A percentile compares a stretch with the other conserved stretches of the same genome.
phyloP scores from a whole-genome alignment of 2,329 filamentous ascomycete genomes.

The Beauveria medogensis region DNA sequence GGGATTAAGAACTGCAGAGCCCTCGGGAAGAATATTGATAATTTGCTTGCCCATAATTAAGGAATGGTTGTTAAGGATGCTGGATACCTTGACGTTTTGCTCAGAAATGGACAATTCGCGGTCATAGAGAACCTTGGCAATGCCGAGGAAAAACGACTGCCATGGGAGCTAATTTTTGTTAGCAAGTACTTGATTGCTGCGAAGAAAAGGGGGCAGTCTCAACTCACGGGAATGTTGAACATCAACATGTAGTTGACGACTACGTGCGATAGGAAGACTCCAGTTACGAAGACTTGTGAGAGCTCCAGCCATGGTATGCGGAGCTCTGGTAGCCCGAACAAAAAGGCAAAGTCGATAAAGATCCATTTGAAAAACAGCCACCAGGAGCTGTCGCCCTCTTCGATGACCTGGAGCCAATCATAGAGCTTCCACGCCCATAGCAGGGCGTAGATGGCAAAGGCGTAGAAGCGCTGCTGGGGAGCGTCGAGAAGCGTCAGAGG shows the following conservation, averaged over 20 bases:
- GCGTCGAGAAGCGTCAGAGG: slow-evolving; percentile 77
- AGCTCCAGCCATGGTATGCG: slow-evolving; percentile 96
- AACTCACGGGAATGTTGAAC: slow-evolving; percentile 74
- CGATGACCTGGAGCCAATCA: slow-evolving; percentile 71
- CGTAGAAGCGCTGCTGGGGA: slow-evolving; percentile 83
- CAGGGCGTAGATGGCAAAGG: slow-evolving; percentile 66
- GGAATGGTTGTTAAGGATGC: slow-evolving; percentile 83
- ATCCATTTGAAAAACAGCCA: slow-evolving; percentile 93
- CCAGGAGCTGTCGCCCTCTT: slow-evolving; percentile 80
- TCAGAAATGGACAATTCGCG: slow-evolving; percentile 92
- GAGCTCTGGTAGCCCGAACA: slow-evolving; percentile 79
- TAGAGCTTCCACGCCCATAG: slow-evolving; percentile 79
- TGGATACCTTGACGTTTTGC: slow-evolving; percentile 77
- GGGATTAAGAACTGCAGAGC: slow-evolving; percentile 84
- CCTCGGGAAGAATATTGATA: slow-evolving; percentile 94
- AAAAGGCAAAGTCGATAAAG: slow-evolving; percentile 72
- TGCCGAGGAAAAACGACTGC: slow-evolving; percentile 60
- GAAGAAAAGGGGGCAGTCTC: fast-evolving
- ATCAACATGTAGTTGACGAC: slow-evolving; percentile 77
- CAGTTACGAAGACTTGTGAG: slow-evolving; percentile 64
- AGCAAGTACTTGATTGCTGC: neutral
- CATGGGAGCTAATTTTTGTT: slow-evolving; percentile 55
- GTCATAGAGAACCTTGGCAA: slow-evolving; percentile 80
- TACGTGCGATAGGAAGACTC: slow-evolving; percentile 64
- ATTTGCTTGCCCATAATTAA: slow-evolving; percentile 95